Conservation (phyloP, 2,329 filamentous ascomycete genomes). For the Penicillium digitatum region DNA sequence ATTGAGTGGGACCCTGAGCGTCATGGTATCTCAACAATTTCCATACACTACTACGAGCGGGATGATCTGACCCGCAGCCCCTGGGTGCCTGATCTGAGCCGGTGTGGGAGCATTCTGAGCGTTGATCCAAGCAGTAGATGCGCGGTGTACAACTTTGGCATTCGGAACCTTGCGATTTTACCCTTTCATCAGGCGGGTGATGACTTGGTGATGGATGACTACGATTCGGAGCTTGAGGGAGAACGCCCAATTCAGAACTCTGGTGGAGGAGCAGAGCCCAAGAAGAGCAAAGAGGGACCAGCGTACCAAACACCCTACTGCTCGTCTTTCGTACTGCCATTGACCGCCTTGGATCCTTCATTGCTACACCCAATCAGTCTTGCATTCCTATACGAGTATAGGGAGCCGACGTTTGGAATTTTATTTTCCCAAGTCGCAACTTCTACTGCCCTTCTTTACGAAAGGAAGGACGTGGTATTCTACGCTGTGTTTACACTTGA, state of each 20-base stretch:
- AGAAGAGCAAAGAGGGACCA: conserved; percentile 35
- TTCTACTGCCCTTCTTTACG: conserved; percentile 67
- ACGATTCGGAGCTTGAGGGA: conserved; percentile 76
- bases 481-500: conserved; percentile 97
- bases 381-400: conserved; percentile 91
- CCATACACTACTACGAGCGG: conserved; percentile 97
- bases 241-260: conserved; percentile 51
- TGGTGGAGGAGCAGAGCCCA: conserved; percentile 19
- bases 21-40: conserved; percentile 76
- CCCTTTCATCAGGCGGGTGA: conserved; percentile 84
- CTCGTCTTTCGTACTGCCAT: conserved; percentile 86
- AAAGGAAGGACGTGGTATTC: conserved; percentile 77
- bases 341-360: conserved; percentile 81
- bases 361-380: conserved; percentile 87
- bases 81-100: conserved; percentile 71
- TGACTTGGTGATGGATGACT: conserved; percentile 87
- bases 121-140: conserved; percentile 91
- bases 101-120: conserved; percentile 74
- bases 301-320: conserved; percentile 65
- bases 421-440: conserved; percentile 71
- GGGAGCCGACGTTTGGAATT: conserved; percentile 95
- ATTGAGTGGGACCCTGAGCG: conserved; percentile 88
- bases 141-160: conserved; percentile 87
- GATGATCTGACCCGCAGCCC: conserved; percentile 80
- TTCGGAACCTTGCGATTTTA: conserved; percentile 83